Conservation (phyloP, 768 basidiomycete genomes). For the Pisolithus sp. region DNA sequence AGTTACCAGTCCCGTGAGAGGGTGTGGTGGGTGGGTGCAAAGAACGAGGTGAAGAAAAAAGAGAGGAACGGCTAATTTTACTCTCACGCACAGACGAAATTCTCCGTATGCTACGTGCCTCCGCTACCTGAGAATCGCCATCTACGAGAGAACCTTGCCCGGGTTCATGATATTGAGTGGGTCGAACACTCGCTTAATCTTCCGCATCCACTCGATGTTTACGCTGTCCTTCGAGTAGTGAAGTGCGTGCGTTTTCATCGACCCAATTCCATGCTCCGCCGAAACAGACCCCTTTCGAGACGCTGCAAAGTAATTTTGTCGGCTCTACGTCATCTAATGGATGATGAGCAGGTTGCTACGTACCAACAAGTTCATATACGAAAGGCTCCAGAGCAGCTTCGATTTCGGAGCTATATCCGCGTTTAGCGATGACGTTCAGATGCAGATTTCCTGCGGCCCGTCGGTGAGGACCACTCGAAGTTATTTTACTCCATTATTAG, state of each 20-base stretch:
- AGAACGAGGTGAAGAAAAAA: too few species aligned
- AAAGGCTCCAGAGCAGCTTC: conserved; percentile 89
- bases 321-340: not conserved
- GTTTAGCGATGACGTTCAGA: conserved; percentile 78
- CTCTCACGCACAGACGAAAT: too few species aligned
- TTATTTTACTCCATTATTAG: not conserved
- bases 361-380: conserved; percentile 85
- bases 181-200: conserved; percentile 85
- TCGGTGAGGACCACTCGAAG: conserved; percentile 1
- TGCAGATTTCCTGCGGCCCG: conserved; percentile 75
- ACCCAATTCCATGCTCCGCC: conserved; percentile 95
- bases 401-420: conserved; percentile 72
- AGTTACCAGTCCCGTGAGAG: too few species aligned
- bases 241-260: conserved; percentile 88
- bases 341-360: conserved; percentile 16
- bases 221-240: conserved; percentile 77
- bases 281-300: conserved; percentile 86
- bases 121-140: too few species aligned
- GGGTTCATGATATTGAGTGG: conserved; percentile 92
- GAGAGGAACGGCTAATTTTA: too few species aligned
- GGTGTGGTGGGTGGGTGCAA: too few species aligned
- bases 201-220: conserved; percentile 85
- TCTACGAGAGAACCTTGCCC: conserved; percentile 58
- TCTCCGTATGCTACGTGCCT: too few species aligned
- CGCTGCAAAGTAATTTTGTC: conserved; percentile 35